phyloP scores from a whole-genome alignment of 2,329 filamentous ascomycete species.

The Didymella pomorum region DNA sequence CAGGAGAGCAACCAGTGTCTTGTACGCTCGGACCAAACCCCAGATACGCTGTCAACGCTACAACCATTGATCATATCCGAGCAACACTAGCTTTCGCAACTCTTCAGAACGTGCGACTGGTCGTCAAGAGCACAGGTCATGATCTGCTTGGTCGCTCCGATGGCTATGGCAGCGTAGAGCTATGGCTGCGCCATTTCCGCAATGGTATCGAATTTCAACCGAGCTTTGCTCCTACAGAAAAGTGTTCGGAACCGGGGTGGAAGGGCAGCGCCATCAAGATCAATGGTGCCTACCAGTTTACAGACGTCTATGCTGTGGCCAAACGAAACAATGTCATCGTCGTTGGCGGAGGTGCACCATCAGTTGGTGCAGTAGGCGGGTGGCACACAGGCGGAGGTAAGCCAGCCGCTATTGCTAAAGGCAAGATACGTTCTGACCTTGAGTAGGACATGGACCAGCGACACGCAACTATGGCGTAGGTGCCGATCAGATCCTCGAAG shows the following conservation, averaged over 20 bases:
- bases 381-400: conserved; percentile 7
- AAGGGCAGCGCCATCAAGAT: conserved; percentile 2
- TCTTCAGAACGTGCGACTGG: conserved; percentile 32
- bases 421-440: background rate
- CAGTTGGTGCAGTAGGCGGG: conserved; percentile 3
- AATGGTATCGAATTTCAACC: conserved; percentile 22
- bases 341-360: conserved; percentile 8
- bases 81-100: background rate
- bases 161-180: conserved; percentile 31
- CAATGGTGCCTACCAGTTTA: conserved; percentile 1
- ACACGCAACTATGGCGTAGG: conserved; percentile 49
- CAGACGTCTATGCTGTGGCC: conserved; percentile 2
- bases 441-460: conserved; percentile 46
- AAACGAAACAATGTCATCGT: conserved; percentile 1
- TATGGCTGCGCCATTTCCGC: conserved; percentile 40
- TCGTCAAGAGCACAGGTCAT: conserved; percentile 41
- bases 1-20: background rate
- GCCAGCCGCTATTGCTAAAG: background rate
- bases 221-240: background rate
- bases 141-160: conserved; percentile 33
- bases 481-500: conserved; percentile 48
- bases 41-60: conserved; percentile 4
- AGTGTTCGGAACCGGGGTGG: background rate
- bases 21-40: conserved; percentile 4
- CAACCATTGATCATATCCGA: background rate